Percentiles rank a stretch among this genome's conserved stretches.
phyloP scores from a whole-genome alignment of 768 basidiomycete genomes.

The Russula sp. region DNA sequence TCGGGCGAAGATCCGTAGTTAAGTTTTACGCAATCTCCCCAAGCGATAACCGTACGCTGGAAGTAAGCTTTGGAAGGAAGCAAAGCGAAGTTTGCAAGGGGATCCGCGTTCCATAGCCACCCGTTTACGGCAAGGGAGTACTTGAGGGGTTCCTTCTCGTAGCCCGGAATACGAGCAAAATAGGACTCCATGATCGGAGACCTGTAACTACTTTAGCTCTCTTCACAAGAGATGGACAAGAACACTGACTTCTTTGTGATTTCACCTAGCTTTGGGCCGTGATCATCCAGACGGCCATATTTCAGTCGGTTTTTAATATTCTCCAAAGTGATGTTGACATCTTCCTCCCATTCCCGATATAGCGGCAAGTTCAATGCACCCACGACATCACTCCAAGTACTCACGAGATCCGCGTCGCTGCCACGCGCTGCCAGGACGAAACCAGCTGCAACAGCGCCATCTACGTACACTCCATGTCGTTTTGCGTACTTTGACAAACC shows the following conservation, averaged over 20 bases:
- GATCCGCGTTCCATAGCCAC: conserved; percentile 98
- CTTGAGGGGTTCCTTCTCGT: conserved; percentile 46
- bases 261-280: conserved; percentile 81
- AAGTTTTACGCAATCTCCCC: conserved; percentile 98
- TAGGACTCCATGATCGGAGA: conserved; percentile 85
- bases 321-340: conserved; percentile 69
- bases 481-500: conserved; percentile 60
- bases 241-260: conserved; percentile 67
- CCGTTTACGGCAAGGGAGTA: conserved; percentile 96
- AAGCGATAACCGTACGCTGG: conserved; percentile 93
- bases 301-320: conserved; percentile 72
- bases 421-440: conserved; percentile 67
- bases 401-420: conserved; percentile 39
- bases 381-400: conserved; percentile 72
- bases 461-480: conserved; percentile 65
- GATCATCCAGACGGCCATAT: conserved; percentile 75
- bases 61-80: conserved; percentile 92
- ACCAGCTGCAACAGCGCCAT: conserved; percentile 65
- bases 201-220: conserved; percentile 41
- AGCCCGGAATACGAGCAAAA: conserved; percentile 76
- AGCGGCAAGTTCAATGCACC: conserved; percentile 87
- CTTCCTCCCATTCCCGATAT: conserved; percentile 84
- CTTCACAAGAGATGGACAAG: conserved; percentile 7
- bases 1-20: conserved; percentile 67
- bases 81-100: conserved; percentile 90